These are phyloP conservation scores for Nicotiana paniculata DNA, from an alignment of 257 asterid genomes.

Conservation along the genomic window DNA sequence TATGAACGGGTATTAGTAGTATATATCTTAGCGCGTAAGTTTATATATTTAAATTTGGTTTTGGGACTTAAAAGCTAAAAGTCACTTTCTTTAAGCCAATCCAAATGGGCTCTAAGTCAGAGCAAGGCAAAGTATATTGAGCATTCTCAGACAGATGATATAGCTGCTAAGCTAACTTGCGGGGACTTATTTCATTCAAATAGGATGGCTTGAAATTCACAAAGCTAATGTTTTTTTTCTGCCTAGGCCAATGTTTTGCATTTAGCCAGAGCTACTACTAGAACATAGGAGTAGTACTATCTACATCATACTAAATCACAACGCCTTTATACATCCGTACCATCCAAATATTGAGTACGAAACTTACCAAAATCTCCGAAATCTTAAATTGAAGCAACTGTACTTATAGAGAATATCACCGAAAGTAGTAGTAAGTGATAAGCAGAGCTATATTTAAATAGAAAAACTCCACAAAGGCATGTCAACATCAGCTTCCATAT, in stretches of 20 bases:
- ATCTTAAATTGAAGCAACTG: neutral
- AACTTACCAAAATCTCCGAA: neutral
- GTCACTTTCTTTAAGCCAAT: no score
- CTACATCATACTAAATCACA: neutral
- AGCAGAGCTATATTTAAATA: neutral
- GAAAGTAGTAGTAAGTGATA: no score
- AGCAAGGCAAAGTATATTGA: neutral
- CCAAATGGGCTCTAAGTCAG: no score
- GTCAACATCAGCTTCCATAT: slow-evolving; percentile 31
- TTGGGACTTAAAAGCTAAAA: no score
- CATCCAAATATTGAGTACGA: neutral
- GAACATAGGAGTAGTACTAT: neutral
- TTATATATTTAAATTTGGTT: no score
- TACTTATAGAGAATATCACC: neutral
- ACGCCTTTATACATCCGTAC: no score
- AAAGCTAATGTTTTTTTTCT: neutral
- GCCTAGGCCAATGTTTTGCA: neutral
- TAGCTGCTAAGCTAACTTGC: neutral
- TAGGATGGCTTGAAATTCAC: neutral
- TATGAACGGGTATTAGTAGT: no score
- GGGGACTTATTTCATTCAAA: neutral
- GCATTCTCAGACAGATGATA: neutral
- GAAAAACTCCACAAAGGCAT: slow-evolving; percentile 48
- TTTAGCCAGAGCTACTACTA: neutral
- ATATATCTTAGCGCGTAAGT: no score